Conservation (phyloP, 2,329 filamentous ascomycete species). For the Tolypocladium tundrense region DNA sequence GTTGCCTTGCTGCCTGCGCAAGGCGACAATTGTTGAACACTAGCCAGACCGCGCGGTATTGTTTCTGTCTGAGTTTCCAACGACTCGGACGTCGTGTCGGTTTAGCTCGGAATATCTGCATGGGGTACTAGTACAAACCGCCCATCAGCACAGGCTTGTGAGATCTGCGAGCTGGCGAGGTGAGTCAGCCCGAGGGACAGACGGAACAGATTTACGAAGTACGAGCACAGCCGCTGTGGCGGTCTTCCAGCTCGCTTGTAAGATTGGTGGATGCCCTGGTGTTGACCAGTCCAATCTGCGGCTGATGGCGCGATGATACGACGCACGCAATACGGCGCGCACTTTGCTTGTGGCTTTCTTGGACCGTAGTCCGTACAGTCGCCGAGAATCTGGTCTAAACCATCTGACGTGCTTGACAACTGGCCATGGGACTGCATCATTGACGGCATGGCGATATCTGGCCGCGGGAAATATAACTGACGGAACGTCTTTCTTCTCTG, state of each 20-base stretch:
- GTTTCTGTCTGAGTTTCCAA: background rate
- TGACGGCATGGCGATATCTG: no score
- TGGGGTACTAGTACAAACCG: background rate
- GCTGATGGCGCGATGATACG: background rate
- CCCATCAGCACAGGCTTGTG: background rate
- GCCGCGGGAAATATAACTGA: no score
- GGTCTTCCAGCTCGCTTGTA: background rate
- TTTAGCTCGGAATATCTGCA: background rate
- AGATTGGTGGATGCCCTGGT: no score
- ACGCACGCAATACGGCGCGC: background rate
- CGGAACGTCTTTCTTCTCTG: no score
- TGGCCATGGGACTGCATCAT: no score
- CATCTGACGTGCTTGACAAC: no score
- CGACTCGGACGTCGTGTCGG: background rate
- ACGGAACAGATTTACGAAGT: no score
- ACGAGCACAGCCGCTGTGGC: background rate
- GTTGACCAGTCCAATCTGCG: background rate
- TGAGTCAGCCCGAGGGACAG: background rate
- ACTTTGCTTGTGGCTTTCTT: background rate
- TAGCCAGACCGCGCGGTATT: background rate
- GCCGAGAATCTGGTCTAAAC: no score
- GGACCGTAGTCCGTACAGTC: no score
- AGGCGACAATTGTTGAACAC: no score
- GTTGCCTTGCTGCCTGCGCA: background rate
- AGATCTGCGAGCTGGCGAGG: background rate